Evolutionary conservation across 768 basidiomycete genomes (phyloP), one percentile per base, ranked within the genome.

Genomic region (Panaeolus papilionaceus): DNA sequence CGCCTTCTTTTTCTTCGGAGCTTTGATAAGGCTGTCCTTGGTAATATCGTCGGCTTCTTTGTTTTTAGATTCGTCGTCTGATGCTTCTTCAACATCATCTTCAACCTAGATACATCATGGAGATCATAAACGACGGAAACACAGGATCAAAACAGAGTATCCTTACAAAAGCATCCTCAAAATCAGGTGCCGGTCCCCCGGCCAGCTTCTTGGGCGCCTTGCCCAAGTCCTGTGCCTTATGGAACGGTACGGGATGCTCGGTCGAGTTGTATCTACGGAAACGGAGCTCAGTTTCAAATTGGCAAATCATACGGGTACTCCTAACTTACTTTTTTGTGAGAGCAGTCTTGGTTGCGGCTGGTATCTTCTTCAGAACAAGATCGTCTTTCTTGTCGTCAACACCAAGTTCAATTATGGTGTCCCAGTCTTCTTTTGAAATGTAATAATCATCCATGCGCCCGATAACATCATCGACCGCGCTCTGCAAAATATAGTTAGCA

Each of bases 401-500:
- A 0, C 97, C 98, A 9, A 99, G 86, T 75, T 99, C 97, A 64
- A 99, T 87, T 64, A 99, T 84, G 10, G 95, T 91, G 73, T 99
- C 98, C 97, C 96, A 99, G 74, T 99, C 97, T 37, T 99, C 98
- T 70, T 92, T 93, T 3, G 90, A 90, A 38, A 99, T 79, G 78
- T 89, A 98, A 76, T 99, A 99, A 61, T 92, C 91, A 76, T 99
- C 98, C 96, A 99, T 97, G 6, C 82, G 81, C 28, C 87, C 84
- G 66, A 99, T 98, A 40, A 96, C 88, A 9, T 92, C 89, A 1
- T 92, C 90, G 5, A 98, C 86, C 0, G 88, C 92, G 69, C 86
- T 87, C 94, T 96, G 75, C n/a, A 10, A 70, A 70, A 8, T 71
- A 39, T 40, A 16, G 61, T 69, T 33, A 58, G 58, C 39, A 40